Evolutionary conservation across 352 stramenopile genomes (phyloP).

Genomic region (Globisporangium alternatum): DNA sequence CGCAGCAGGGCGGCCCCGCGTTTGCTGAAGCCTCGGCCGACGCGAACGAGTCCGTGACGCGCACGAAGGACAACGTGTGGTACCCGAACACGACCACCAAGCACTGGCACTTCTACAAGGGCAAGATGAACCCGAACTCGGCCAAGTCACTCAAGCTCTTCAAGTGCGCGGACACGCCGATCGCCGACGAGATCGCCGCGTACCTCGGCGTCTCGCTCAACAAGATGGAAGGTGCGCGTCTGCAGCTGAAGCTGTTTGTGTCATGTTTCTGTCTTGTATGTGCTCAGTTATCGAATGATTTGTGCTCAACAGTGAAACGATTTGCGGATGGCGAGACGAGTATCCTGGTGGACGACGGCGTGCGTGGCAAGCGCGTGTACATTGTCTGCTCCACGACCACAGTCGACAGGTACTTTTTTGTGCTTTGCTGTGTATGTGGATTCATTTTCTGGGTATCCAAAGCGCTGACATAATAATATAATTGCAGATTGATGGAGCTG

Average conservation of each 20-base stretch:
- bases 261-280: background rate
- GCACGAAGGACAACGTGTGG: slow-evolving; percentile 39
- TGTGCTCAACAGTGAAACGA: background rate
- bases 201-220: slow-evolving; percentile 82
- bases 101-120: slow-evolving; percentile 88
- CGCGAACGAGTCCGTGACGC: slow-evolving; percentile 12
- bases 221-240: slow-evolving; percentile 53
- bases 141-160: slow-evolving; percentile 89
- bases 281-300: background rate
- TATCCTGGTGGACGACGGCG: slow-evolving; percentile 68
- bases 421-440: background rate
- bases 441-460: background rate
- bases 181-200: slow-evolving; percentile 79
- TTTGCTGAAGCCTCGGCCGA: slow-evolving; percentile 16
- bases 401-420: slow-evolving; percentile 58
- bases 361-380: slow-evolving; percentile 82
- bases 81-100: slow-evolving; percentile 83
- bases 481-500: slow-evolving; percentile 74
- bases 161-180: slow-evolving; percentile 84
- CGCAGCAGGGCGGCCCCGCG: slow-evolving; percentile 12
- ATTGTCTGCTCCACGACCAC: slow-evolving; percentile 87
- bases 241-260: background rate
- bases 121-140: slow-evolving; percentile 79
- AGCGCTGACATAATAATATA: background rate
- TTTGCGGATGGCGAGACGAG: slow-evolving; percentile 86